phyloP scores from a whole-genome alignment of 495 filamentous ascomycete species.

The Niebla homalea region DNA sequence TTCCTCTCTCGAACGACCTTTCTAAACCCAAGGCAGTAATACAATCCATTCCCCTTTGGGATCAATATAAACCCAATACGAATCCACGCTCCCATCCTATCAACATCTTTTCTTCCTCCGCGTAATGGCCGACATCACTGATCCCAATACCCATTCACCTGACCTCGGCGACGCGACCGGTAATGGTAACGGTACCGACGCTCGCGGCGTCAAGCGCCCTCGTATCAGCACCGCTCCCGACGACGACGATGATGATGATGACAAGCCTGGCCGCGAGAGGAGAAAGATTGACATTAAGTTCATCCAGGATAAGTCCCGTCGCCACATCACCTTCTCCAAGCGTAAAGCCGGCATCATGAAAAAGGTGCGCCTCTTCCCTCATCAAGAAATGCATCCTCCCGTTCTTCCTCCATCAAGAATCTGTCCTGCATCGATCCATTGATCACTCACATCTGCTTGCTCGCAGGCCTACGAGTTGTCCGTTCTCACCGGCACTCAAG shows the following conservation, averaged over 20 bases:
- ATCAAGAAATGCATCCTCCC: background rate
- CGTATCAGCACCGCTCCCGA: constrained; percentile 68
- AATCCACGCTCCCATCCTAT: background rate
- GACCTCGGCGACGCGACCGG: constrained; percentile 39
- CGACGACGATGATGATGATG: constrained; percentile 97
- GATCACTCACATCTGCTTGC: background rate
- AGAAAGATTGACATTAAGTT: constrained; percentile 99
- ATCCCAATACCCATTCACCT: constrained; percentile 27
- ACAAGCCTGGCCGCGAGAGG: constrained; percentile 95
- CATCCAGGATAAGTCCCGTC: constrained; percentile 98
- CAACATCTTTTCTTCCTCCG: background rate
- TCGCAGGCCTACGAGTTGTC: constrained; percentile 89
- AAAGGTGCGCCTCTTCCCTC: constrained; percentile 54
- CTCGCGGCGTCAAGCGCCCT: constrained; percentile 78
- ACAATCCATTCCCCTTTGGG: no score
- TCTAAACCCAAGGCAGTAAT: no score
- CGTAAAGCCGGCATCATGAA: constrained; percentile 99
- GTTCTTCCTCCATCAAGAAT: constrained; percentile 1
- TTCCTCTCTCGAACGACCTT: no score
- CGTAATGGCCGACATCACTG: constrained; percentile 21
- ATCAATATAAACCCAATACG: no score
- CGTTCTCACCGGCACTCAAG: constrained; percentile 95
- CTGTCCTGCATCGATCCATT: background rate
- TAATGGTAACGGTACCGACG: constrained; percentile 45
- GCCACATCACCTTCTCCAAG: constrained; percentile 99